Evolutionary conservation across 345 rosid genomes (phyloP).

Genomic region (Citrus trifoliata): DNA sequence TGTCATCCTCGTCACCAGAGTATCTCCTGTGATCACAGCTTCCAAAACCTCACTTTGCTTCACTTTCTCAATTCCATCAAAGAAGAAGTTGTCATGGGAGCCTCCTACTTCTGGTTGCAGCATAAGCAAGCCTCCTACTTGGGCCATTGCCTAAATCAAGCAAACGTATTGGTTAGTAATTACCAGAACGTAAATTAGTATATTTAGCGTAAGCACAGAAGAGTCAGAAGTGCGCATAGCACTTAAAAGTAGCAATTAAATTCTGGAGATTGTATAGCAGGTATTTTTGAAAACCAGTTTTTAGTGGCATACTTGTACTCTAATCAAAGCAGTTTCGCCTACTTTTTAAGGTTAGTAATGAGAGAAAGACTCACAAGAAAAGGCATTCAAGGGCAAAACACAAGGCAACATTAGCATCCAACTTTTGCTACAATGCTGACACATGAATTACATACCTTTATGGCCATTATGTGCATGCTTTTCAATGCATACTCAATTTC

Average conservation of each 20-base stretch:
- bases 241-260: background rate
- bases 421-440: no score
- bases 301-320: no score
- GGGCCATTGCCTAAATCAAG: slow-evolving; percentile 82
- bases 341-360: no score
- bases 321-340: no score
- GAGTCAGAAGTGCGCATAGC: background rate
- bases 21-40: slow-evolving; percentile 96
- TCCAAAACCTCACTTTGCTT: slow-evolving; percentile 74
- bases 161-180: background rate
- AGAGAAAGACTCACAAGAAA: background rate
- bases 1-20: slow-evolving; percentile 94
- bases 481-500: no score
- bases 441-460: no score
- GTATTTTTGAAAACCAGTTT: no score
- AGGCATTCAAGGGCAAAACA: no score
- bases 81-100: slow-evolving; percentile 69
- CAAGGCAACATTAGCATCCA: no score
- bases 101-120: slow-evolving; percentile 92
- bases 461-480: no score
- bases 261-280: background rate
- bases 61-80: slow-evolving; percentile 63
- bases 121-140: slow-evolving; percentile 87
- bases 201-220: background rate
- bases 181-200: background rate